Percentiles rank a stretch among this genome's conserved stretches.
phyloP scores from a whole-genome alignment of 257 asterid species.

The Sherardia arvensis region DNA sequence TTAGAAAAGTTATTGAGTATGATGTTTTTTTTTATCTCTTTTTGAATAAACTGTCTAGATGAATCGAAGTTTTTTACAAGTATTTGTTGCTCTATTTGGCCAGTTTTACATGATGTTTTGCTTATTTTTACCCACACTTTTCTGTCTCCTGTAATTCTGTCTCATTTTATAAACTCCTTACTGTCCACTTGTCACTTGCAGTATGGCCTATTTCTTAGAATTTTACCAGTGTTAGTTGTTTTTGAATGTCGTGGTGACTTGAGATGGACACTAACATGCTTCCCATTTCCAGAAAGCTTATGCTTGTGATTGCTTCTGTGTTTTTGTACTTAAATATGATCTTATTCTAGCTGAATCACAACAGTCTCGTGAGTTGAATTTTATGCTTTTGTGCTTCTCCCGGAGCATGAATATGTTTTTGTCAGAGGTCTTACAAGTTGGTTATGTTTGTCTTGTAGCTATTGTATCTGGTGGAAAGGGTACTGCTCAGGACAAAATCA shows the following conservation, averaged over 20 bases:
- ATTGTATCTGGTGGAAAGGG: conserved; percentile 85
- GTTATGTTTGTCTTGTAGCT: conserved; percentile 32
- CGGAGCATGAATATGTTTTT: background rate
- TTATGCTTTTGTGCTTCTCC: background rate
- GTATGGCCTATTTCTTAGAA: background rate
- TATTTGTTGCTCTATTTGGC: background rate
- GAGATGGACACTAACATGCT: too few species aligned
- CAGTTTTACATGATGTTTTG: background rate
- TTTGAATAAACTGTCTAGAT: background rate
- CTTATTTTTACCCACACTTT: background rate
- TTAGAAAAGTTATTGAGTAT: background rate
- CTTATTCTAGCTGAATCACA: background rate
- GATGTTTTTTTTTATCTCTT: background rate
- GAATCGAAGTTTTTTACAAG: background rate
- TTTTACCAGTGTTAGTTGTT: background rate
- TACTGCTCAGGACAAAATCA: conserved; percentile 86
- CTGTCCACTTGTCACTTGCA: background rate
- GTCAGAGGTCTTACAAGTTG: background rate
- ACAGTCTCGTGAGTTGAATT: background rate
- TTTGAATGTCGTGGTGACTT: background rate
- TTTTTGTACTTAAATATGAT: background rate
- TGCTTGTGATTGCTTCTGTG: background rate
- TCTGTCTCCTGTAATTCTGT: too few species aligned
- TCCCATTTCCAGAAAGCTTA: too few species aligned
- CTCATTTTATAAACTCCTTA: background rate